Evolutionary conservation across 2,329 filamentous ascomycete genomes (phyloP).

Genomic region (Monilinia polystroma): DNA sequence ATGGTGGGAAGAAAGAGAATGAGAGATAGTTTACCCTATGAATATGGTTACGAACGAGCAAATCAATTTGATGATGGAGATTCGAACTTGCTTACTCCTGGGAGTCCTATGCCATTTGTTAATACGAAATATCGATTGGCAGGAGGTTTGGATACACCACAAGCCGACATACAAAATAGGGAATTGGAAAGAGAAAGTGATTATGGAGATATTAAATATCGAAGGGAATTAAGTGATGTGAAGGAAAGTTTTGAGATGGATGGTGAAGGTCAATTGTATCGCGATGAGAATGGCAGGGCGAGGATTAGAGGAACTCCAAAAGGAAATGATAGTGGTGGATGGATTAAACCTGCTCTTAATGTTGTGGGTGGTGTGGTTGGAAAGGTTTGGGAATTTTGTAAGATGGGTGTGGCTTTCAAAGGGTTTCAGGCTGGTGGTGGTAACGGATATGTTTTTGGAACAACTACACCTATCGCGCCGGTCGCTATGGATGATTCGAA

Average conservation of each 20-base stretch:
- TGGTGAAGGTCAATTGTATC: constrained; percentile 14
- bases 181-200: constrained; percentile 33
- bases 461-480: not conserved
- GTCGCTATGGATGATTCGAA: constrained; percentile 16
- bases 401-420: constrained; percentile 60
- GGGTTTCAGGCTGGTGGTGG: constrained; percentile 89
- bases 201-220: constrained; percentile 43
- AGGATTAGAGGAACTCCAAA: constrained; percentile 58
- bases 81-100: constrained; percentile 23
- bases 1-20: constrained; percentile 29
- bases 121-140: constrained; percentile 52
- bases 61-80: constrained; percentile 26
- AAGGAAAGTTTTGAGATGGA: constrained; percentile 14
- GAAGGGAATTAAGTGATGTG: constrained; percentile 35
- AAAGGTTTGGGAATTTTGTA: constrained; percentile 82
- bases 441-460: constrained; percentile 53
- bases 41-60: constrained; percentile 12
- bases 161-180: constrained; percentile 37
- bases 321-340: constrained; percentile 28
- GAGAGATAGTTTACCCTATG: constrained; percentile 26
- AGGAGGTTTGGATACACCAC: constrained; percentile 50
- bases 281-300: constrained; percentile 26
- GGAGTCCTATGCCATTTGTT: constrained; percentile 46
- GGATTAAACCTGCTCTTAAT: constrained; percentile 44
- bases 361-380: constrained; percentile 67